A percentile compares a stretch with the other conserved stretches of the same genome.
phyloP scores from a whole-genome alignment of 345 rosid genomes.

The Gossypium bickii region DNA sequence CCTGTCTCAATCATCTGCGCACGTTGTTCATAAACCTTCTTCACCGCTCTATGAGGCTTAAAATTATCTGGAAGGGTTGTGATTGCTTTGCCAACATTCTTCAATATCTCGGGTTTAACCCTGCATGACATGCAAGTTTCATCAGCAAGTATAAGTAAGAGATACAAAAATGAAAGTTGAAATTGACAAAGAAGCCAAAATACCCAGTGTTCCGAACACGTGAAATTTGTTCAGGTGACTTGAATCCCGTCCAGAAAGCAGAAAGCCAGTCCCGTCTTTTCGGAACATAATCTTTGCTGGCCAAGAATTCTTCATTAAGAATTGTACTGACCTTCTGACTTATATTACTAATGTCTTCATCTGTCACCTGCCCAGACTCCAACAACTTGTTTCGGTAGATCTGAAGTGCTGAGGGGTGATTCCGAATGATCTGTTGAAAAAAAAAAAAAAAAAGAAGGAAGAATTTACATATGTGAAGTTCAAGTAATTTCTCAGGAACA shows the following conservation, averaged over 20 bases:
- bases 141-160: not conserved
- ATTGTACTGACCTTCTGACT: conserved; percentile 57
- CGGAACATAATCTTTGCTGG: conserved; percentile 70
- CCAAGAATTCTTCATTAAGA: conserved; percentile 66
- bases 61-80: conserved; percentile 62
- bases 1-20: conserved; percentile 75
- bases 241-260: conserved; percentile 74
- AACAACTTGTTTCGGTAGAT: conserved; percentile 60
- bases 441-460: not conserved
- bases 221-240: conserved; percentile 78
- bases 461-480: not conserved
- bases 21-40: conserved; percentile 71
- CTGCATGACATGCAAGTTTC: conserved; percentile 34
- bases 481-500: not conserved
- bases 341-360: conserved; percentile 52
- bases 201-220: conserved; percentile 79
- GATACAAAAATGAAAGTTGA: not conserved
- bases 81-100: conserved; percentile 76
- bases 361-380: conserved; percentile 56
- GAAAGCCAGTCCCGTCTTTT: conserved; percentile 79
- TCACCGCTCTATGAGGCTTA: conserved; percentile 73
- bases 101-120: conserved; percentile 80
- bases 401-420: conserved; percentile 64
- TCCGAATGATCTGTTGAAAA: conserved; percentile 52
- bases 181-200: conserved; percentile 7